These are phyloP conservation scores for Jatropha podagrica DNA, from an alignment of 441 rosid genomes.

Conservation along the genomic window DNA sequence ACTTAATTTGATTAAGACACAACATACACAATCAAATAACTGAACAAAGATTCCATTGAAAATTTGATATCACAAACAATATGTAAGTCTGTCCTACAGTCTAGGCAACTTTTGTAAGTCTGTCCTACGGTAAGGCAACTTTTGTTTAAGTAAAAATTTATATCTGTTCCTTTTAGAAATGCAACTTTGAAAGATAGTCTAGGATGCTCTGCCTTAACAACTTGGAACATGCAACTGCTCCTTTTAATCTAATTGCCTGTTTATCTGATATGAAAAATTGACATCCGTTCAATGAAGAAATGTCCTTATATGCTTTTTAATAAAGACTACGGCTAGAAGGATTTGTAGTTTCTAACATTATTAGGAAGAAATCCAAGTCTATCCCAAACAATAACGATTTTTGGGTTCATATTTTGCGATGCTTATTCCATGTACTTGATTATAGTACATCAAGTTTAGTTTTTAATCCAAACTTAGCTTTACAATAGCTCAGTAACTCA, in stretches of 20 bases:
- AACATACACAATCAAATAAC: neutral
- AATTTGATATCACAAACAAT: neutral
- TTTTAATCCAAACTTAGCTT: neutral
- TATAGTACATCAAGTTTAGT: neutral
- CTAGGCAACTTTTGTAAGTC: neutral
- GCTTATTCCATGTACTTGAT: neutral
- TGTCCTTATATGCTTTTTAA: neutral
- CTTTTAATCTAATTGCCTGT: neutral
- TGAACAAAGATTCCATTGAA: neutral
- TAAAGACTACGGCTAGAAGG: neutral
- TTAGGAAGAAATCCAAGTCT: neutral
- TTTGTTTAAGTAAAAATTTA: too few species aligned
- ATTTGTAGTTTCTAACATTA: neutral
- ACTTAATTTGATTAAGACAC: neutral
- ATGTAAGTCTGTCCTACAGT: neutral
- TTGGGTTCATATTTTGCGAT: neutral
- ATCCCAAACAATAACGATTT: neutral
- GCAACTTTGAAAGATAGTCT: neutral
- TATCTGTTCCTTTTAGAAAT: neutral
- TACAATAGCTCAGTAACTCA: neutral
- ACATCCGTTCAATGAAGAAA: neutral
- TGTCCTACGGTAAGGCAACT: too few species aligned
- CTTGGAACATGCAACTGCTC: neutral
- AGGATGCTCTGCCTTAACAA: neutral
- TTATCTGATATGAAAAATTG: neutral